Base-by-base conservation (phyloP, 768 basidiomycete species). In the Mycena chlorophos region DNA sequence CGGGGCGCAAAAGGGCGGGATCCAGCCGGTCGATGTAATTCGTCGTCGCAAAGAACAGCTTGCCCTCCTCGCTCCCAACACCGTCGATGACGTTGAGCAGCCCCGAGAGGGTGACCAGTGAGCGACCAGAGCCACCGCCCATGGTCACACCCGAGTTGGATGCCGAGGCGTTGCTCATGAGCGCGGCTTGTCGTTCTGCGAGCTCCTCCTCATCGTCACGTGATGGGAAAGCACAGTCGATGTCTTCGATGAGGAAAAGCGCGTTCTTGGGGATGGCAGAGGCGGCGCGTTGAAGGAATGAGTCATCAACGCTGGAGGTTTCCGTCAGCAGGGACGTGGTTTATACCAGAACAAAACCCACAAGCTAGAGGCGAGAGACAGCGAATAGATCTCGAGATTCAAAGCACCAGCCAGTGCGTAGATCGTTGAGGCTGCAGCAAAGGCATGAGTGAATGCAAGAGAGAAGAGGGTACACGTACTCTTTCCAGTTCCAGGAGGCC, bases 301-400 rank as follows among this genome's bases (percentile, higher is more conserved):
- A 27, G 58, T 75, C 74, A 56, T 71, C 68, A 22, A 75, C 62
- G 20, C 62, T 63, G 47, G 49, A 6, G 48, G 28, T 14, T 42
- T n/a, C 8, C 3, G 23, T 2, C 23, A 4, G 39, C 20, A 52
- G 28, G 20, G 12, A 31, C 39, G n/a, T 26, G n/a, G 14, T 22
- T n/a, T 1, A 26, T 45, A 22, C 5, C 27, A 10, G 2, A 52
- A 23, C 22, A 37, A n/a, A 13, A 68, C 76, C 30, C 64, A 83
- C 80, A 71, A 71, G 39, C 68, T 66, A 8, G 80, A 75, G 1
- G 81, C 74, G 0, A 85, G 69, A 0, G 82, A 82, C 14, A 86
- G 63, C 1, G 80, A 72, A 64, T 91, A 94, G 52, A 96, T 92
- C 69, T 94, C 91, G n/a, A 96, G 77, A 4, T 85, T 83, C 10